Evolutionary conservation across 2,329 filamentous ascomycete genomes (phyloP).

Genomic region (Volutella citrinella): DNA sequence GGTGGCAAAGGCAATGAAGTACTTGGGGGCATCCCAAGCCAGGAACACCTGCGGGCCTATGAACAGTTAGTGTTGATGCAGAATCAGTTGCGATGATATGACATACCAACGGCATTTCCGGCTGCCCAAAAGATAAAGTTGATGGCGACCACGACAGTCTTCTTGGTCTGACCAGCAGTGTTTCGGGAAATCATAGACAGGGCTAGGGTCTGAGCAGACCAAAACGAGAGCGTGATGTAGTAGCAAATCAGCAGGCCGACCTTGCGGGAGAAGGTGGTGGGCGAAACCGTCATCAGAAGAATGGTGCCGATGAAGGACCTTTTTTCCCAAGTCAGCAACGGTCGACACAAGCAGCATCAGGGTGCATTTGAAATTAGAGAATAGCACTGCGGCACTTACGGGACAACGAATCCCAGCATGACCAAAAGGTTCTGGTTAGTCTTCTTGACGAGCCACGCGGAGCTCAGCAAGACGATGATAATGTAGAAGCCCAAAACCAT

Average conservation of each 20-base stretch:
- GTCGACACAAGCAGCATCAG: no score
- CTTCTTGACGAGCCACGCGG: conserved; percentile 66
- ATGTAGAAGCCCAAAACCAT: conserved; percentile 76
- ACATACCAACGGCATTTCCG: conserved; percentile 62
- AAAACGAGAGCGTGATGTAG: conserved; percentile 76
- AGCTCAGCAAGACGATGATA: conserved; percentile 64
- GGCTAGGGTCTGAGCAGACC: conserved; percentile 66
- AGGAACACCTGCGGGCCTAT: conserved; percentile 63
- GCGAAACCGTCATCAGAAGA: conserved; percentile 66
- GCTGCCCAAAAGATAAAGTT: conserved; percentile 70
- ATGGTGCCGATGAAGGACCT: conserved; percentile 70
- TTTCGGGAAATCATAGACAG: conserved; percentile 69
- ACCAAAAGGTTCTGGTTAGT: conserved; percentile 65
- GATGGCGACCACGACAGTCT: conserved; percentile 62
- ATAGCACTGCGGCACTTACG: no score
- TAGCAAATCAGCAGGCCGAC: conserved; percentile 69
- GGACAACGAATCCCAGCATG: conserved; percentile 65
- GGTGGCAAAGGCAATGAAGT: conserved; percentile 67
- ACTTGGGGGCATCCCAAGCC: conserved; percentile 55
- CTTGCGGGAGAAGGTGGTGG: conserved; percentile 54
- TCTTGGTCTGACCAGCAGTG: conserved; percentile 72
- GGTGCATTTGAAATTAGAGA: no score
- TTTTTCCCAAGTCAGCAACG: no score
- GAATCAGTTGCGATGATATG: not conserved
- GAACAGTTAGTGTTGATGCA: not conserved